phyloP scores from a whole-genome alignment of 2,329 filamentous ascomycete genomes.

The Leptographium radiaticola region DNA sequence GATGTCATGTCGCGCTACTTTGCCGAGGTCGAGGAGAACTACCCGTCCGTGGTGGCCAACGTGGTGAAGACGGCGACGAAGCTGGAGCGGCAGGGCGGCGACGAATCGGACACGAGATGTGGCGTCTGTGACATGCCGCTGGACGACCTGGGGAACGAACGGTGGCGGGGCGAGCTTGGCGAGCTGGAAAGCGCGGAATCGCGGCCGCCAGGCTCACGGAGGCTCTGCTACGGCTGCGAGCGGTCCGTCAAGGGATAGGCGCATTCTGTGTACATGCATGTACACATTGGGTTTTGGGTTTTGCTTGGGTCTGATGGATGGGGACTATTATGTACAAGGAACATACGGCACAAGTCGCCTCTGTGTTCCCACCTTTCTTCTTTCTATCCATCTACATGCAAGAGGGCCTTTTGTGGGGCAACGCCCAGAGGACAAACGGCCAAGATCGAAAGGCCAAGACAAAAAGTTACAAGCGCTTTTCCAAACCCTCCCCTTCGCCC shows the following conservation, averaged over 20 bases:
- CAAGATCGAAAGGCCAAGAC: too few relatives aligned
- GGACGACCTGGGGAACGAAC: slow-evolving; percentile 47
- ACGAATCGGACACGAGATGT: slow-evolving; percentile 27
- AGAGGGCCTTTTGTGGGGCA: too few relatives aligned
- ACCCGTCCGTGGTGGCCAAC: slow-evolving; percentile 86
- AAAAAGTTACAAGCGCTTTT: too few relatives aligned
- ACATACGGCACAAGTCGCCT: too few relatives aligned
- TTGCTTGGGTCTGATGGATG: too few relatives aligned
- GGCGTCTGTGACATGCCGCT: slow-evolving; percentile 58
- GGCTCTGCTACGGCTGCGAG: slow-evolving; percentile 62
- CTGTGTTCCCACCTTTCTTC: too few relatives aligned
- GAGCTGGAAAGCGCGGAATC: slow-evolving; percentile 18
- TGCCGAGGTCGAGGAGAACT: slow-evolving; percentile 68
- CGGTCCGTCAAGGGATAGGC: slow-evolving; percentile 43
- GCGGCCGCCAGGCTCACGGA: slow-evolving; percentile 13
- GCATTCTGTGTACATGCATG: too few relatives aligned
- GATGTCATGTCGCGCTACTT: slow-evolving; percentile 86
- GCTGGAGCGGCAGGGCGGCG: slow-evolving; percentile 38
- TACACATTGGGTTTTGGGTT: too few relatives aligned
- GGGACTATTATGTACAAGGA: too few relatives aligned
- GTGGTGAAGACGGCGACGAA: slow-evolving; percentile 88
- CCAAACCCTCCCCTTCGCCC: not conserved
- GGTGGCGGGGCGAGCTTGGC: slow-evolving; percentile 49
- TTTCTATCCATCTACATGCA: not conserved
- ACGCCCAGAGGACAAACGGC: too few relatives aligned